These are phyloP conservation scores for Ogataea corticis DNA, from an alignment of 805 yeast genomes.

Conservation along the genomic window DNA sequence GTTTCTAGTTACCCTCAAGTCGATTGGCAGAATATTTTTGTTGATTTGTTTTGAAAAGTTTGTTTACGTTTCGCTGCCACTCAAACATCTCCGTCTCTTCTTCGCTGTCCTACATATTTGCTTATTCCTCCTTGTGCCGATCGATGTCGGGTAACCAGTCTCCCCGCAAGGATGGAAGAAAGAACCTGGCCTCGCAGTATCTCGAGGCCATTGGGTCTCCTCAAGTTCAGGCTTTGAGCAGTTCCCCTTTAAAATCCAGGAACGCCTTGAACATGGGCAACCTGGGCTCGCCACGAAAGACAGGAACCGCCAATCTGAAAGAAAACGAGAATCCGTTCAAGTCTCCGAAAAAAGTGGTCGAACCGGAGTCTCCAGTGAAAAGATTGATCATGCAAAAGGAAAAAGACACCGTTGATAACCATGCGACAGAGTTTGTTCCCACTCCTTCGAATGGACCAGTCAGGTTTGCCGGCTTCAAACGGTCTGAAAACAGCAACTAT, in stretches of 20 bases:
- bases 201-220: constrained; percentile 32
- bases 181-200: constrained; percentile 32
- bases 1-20: too few relatives aligned
- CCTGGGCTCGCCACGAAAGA: constrained; percentile 11
- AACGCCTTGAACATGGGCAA: constrained; percentile 9
- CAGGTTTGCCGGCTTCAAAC: constrained; percentile 19
- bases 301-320: constrained; percentile 20
- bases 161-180: constrained; percentile 22
- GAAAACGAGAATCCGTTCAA: constrained; percentile 30
- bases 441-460: constrained; percentile 25
- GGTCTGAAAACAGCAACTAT: constrained; percentile 6
- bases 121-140: background rate
- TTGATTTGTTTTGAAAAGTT: constrained; percentile 4
- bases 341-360: constrained; percentile 9
- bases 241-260: constrained; percentile 25
- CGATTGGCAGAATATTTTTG: constrained; percentile 1
- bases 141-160: constrained; percentile 21
- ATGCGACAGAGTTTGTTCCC: constrained; percentile 28
- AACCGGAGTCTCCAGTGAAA: constrained; percentile 32
- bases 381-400: constrained; percentile 36
- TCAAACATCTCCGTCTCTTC: too few relatives aligned
- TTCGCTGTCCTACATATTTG: background rate
- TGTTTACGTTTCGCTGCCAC: constrained; percentile 4
- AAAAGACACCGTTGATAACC: constrained; percentile 28
- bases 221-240: constrained; percentile 14